Evolutionary conservation across 768 basidiomycete genomes (phyloP), one percentile per base, ranked within the genome.

Genomic region (Psilocybe cubensis): DNA sequence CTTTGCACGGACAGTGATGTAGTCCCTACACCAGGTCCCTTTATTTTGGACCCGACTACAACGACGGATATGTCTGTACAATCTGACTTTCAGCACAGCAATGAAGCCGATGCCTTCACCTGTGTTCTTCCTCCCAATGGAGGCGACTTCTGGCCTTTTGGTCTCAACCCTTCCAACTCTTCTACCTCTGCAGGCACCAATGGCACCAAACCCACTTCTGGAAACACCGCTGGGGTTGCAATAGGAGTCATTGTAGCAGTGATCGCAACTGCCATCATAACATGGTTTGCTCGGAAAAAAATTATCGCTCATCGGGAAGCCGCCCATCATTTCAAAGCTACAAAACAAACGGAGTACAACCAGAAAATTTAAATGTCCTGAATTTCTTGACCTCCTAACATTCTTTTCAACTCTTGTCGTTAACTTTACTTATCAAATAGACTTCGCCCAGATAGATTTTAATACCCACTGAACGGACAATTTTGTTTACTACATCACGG

Each of bases 131-230:
- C 89, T 25, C 89, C 89, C 1, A 70, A 76, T 31, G 85, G 83
- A 25, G 89, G 89, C 11, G 79, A 84, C 68, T 88, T 79, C 64
- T 91, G 90, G 90, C 90, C 90, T 0, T 87, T 81, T 56, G 86
- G 84, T 14, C 76, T 76, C 1, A 81, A 82, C 51, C 85, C 84
- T 5, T 72, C 66, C 25, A 65, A 65, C 31, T 68, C 63, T 12
- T 60, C 70, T n/a, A 55, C 63, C 20, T 23, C 41, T 23, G 5
- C 43, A 33, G 41, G 21, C 21, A 27, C 52, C 3, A 28, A 42
- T 20, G 53, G 46, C 24, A 41, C 40, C 23, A 46, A 14, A 18
- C 48, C 56, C 9, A 28, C 50, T 40, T 52, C 62, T n/a, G 74
- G 72, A 21, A 70, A 68, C 18, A 76, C 72, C 53, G 78, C 72